These are phyloP conservation scores for Brassica balearica DNA, from an alignment of 441 rosid species.

Conservation along the genomic window DNA sequence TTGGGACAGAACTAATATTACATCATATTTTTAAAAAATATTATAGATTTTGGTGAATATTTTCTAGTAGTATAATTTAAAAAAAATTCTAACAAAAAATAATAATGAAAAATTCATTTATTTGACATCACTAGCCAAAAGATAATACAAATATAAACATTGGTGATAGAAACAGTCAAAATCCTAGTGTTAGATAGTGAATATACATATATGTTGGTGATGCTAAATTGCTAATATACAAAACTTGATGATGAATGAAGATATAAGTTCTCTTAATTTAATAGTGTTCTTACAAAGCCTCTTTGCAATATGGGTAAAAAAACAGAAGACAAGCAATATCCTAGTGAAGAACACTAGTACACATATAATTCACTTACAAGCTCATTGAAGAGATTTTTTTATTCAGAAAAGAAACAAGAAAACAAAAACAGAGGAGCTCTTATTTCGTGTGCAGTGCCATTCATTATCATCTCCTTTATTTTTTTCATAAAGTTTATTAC, in stretches of 20 bases:
- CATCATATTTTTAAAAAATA: no score
- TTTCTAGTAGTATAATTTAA: no score
- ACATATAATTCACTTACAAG: conserved; percentile 24
- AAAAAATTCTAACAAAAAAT: no score
- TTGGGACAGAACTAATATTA: background rate
- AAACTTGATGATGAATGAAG: background rate
- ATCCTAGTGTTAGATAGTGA: background rate
- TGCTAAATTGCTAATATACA: background rate
- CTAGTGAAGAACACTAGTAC: conserved; percentile 20
- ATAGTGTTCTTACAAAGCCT: background rate
- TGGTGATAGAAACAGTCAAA: background rate
- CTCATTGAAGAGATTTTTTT: conserved; percentile 22
- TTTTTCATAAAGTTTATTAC: no score
- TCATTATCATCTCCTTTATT: conserved; percentile 21
- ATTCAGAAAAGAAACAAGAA: conserved; percentile 32
- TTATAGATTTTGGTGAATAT: no score
- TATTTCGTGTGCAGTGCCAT: conserved; percentile 21
- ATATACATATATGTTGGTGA: background rate
- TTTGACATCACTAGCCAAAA: background rate
- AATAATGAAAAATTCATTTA: background rate
- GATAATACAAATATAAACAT: background rate
- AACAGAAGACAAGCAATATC: background rate
- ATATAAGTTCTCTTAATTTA: background rate
- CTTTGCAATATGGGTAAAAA: background rate
- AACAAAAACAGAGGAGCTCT: conserved; percentile 1